A percentile compares a stretch with the other conserved stretches of the same genome.
Conservation (phyloP, 768 basidiomycete genomes). For the Melanogaster broomeanus region DNA sequence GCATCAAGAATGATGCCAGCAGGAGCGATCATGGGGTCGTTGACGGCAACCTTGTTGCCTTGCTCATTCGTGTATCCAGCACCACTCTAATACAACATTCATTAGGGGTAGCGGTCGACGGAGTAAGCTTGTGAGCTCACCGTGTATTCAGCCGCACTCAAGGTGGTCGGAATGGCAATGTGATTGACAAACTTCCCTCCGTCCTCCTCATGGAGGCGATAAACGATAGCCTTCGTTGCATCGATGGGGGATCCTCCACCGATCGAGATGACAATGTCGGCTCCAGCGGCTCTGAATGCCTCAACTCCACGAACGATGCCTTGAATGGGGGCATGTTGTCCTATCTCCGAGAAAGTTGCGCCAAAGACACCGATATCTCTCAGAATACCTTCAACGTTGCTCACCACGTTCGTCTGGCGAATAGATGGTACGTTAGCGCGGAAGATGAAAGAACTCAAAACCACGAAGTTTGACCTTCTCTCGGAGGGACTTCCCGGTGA, state of each 20-base stretch:
- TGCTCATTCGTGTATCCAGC: constrained; percentile 74
- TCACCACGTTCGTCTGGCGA: constrained; percentile 27
- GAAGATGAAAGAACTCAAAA: background rate
- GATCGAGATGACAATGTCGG: constrained; percentile 70
- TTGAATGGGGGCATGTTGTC: constrained; percentile 69
- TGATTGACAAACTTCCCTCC: constrained; percentile 57
- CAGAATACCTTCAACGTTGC: constrained; percentile 42
- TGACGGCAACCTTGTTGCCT: constrained; percentile 61
- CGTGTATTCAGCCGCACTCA: constrained; percentile 77
- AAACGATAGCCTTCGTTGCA: constrained; percentile 72
- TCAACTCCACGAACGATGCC: constrained; percentile 61
- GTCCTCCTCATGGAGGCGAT: constrained; percentile 56
- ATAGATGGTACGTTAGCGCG: constrained; percentile 11
- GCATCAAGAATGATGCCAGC: constrained; percentile 78
- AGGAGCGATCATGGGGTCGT: constrained; percentile 59
- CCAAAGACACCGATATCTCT: constrained; percentile 60
- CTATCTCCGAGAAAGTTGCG: constrained; percentile 71
- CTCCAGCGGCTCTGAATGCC: constrained; percentile 53
- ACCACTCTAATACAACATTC: constrained; percentile 43
- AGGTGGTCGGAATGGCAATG: constrained; percentile 81
- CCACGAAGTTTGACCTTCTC: constrained; percentile 47
- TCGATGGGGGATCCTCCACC: constrained; percentile 85
- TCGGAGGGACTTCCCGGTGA: constrained; percentile 71
- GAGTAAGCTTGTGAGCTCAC: constrained; percentile 35
- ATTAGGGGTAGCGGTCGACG: background rate